These are phyloP conservation scores for Cercospora zeina DNA, from an alignment of 2,329 filamentous ascomycete species.

Conservation along the genomic window DNA sequence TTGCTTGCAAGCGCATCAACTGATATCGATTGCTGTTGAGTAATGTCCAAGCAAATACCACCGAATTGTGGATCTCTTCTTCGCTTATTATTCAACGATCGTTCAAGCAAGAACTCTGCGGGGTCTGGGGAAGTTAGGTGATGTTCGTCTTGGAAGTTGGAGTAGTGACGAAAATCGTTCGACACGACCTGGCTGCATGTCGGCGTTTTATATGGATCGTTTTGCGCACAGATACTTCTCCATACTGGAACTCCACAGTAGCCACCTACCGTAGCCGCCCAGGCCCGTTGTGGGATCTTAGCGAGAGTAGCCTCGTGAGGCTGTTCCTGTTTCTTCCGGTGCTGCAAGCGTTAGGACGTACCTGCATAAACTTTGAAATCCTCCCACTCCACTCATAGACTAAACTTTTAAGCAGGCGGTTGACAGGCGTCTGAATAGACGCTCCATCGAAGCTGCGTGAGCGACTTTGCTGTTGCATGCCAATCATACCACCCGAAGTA, in stretches of 20 bases:
- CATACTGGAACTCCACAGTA: neutral
- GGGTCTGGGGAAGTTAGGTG: slow-evolving; percentile 10
- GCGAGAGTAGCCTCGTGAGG: slow-evolving; percentile 10
- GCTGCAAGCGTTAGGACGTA: neutral
- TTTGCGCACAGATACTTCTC: neutral
- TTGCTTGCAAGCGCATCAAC: neutral
- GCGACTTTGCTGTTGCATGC: neutral
- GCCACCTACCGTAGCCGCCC: neutral
- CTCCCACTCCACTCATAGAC: slow-evolving; percentile 13
- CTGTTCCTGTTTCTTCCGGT: slow-evolving; percentile 20
- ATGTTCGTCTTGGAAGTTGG: slow-evolving; percentile 8
- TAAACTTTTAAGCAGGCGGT: slow-evolving; percentile 6
- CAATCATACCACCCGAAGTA: neutral
- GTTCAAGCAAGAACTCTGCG: slow-evolving; percentile 10
- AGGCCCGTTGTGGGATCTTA: slow-evolving; percentile 10
- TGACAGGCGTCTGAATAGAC: neutral
- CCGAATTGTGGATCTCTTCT: neutral
- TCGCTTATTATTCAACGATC: neutral
- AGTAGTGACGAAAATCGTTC: neutral
- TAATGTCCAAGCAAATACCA: neutral
- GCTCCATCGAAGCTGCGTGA: neutral
- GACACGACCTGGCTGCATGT: slow-evolving; percentile 7
- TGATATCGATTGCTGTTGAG: neutral
- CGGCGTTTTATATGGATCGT: slow-evolving; percentile 2
- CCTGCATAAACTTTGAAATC: slow-evolving; percentile 18